A percentile compares a stretch with the other conserved stretches of the same genome.
Conservation (phyloP, 139 green algal species). For the Dunaliella sp. region DNA sequence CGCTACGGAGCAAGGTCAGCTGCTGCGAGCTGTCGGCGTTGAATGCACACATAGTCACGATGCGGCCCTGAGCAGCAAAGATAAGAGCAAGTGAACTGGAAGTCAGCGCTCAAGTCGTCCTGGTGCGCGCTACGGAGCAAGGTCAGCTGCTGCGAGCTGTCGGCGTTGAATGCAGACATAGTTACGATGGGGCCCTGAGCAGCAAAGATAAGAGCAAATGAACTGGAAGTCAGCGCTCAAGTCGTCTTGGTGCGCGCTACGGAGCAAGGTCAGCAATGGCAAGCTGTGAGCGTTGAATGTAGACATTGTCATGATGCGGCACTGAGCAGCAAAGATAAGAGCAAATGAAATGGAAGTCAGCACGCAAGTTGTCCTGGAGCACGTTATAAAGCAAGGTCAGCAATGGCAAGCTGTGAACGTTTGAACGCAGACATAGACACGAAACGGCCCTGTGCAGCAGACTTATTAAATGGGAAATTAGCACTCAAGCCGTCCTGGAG, state of each 20-base stretch:
- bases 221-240: neutral
- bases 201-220: neutral
- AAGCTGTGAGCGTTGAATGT: slow-evolving; percentile 37
- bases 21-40: slow-evolving; percentile 28
- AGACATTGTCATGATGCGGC: slow-evolving; percentile 40
- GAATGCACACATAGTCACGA: slow-evolving; percentile 39
- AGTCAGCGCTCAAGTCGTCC: neutral
- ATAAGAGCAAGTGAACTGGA: neutral
- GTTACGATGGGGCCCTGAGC: slow-evolving; percentile 38
- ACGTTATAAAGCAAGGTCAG: too few species aligned
- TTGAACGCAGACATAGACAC: too few species aligned
- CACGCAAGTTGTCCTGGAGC: too few species aligned
- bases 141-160: slow-evolving; percentile 17
- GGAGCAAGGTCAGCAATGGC: neutral
- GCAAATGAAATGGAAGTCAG: neutral
- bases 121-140: too few species aligned
- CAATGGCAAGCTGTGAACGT: too few species aligned
- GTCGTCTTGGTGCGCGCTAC: too few species aligned
- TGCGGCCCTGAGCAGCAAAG: slow-evolving; percentile 19
- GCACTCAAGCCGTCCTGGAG: too few species aligned
- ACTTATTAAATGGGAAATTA: too few species aligned
- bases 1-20: too few species aligned
- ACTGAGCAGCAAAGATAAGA: neutral
- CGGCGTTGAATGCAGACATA: slow-evolving; percentile 36
- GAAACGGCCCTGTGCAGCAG: too few species aligned